A percentile compares a stretch with the other conserved stretches of the same genome.
phyloP scores from a whole-genome alignment of 441 rosid genomes.

The Theobroma grandiflorum region DNA sequence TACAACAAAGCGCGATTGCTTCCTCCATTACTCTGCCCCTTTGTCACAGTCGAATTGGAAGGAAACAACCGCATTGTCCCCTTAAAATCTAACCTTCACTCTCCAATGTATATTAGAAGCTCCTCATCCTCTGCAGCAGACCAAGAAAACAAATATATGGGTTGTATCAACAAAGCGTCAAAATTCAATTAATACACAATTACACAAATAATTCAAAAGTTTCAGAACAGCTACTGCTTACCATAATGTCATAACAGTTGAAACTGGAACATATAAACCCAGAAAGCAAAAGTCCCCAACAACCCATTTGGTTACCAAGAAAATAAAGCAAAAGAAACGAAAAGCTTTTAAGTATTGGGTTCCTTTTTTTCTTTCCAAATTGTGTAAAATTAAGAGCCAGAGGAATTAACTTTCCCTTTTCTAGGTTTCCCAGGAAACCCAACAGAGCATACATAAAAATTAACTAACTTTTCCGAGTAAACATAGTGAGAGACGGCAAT shows the following conservation, averaged over 20 bases:
- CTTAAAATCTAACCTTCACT: constrained; percentile 26
- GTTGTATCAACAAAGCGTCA: not conserved
- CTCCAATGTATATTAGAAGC: constrained; percentile 41
- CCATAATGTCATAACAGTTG: constrained; percentile 17
- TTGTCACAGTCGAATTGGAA: constrained; percentile 51
- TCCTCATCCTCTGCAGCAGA: constrained; percentile 40
- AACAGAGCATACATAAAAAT: not conserved
- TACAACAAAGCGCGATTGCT: constrained; percentile 51
- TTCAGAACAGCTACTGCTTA: not conserved
- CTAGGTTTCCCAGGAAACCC: not conserved
- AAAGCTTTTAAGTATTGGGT: not conserved
- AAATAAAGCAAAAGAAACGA: not conserved
- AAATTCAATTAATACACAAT: not conserved
- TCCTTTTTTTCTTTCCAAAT: not conserved
- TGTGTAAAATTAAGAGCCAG: not conserved
- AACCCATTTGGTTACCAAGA: not conserved
- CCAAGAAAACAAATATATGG: constrained; percentile 8
- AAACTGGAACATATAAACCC: constrained; percentile 15
- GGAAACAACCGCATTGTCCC: constrained; percentile 76
- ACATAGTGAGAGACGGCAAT: not conserved
- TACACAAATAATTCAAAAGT: not conserved
- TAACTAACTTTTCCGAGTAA: not conserved
- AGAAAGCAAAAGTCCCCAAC: not conserved
- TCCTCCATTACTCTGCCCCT: constrained; percentile 53
- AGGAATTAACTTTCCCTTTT: not conserved